A percentile compares a stretch with the other conserved stretches of the same genome.
phyloP scores from a whole-genome alignment of 1,284 basidiomycete species.

The Heterobasidion parviporum region DNA sequence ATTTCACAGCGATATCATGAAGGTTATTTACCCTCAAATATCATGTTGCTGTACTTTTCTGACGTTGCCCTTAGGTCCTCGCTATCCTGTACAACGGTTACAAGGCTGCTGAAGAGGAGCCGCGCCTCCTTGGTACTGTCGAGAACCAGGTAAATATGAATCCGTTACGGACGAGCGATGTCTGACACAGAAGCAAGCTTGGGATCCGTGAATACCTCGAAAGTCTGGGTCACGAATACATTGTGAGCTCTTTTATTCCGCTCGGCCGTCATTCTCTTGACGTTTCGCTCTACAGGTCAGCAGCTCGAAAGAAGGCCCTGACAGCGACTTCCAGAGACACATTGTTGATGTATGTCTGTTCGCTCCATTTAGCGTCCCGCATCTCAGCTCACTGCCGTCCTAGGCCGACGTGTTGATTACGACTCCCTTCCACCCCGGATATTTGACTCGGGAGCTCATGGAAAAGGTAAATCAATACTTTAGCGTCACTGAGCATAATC shows the following conservation, averaged over 20 bases:
- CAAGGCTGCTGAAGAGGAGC: slow-evolving; percentile 70
- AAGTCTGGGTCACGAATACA: slow-evolving; percentile 70
- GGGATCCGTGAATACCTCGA: slow-evolving; percentile 68
- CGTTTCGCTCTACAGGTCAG: slow-evolving; percentile 48
- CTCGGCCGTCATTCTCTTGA: slow-evolving; percentile 6
- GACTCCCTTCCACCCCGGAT: slow-evolving; percentile 5
- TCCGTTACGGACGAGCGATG: background rate
- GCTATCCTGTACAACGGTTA: slow-evolving; percentile 77
- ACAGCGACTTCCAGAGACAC: slow-evolving; percentile 85
- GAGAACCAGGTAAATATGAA: slow-evolving; percentile 69
- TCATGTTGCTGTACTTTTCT: background rate
- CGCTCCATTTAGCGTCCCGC: slow-evolving; percentile 13
- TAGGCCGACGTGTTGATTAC: slow-evolving; percentile 5
- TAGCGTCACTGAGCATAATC: background rate
- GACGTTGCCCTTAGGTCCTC: slow-evolving; percentile 47
- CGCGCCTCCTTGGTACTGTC: slow-evolving; percentile 81
- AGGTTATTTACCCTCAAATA: background rate
- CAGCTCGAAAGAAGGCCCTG: slow-evolving; percentile 81
- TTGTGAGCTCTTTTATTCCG: slow-evolving; percentile 31
- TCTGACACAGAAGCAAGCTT: slow-evolving; percentile 35
- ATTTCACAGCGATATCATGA: background rate
- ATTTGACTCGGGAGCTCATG: slow-evolving; percentile 2
- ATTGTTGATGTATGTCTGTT: slow-evolving; percentile 61
- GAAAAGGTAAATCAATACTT: slow-evolving; percentile 12
- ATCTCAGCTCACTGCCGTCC: background rate